Evolutionary conservation across 345 rosid genomes (phyloP).

Genomic region (Aquilaria sinensis): DNA sequence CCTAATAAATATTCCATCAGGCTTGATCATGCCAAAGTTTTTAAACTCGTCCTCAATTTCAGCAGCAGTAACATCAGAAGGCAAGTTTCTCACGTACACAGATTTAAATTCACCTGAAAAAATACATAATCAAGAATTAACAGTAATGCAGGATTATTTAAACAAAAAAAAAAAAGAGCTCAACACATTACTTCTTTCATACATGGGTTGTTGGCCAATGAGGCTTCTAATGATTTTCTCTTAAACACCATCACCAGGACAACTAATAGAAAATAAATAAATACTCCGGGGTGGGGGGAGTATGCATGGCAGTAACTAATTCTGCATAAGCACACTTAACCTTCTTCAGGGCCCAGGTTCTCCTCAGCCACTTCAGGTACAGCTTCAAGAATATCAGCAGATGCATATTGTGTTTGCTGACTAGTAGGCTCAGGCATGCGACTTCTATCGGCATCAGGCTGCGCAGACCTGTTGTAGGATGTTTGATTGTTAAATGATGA

Average conservation of each 20-base stretch:
- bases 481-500: conserved; percentile 50
- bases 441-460: conserved; percentile 61
- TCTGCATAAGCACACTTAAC: conserved; percentile 22
- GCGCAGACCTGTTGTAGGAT: conserved; percentile 34
- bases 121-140: conserved; percentile 22
- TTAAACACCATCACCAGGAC: neutral
- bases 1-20: conserved; percentile 87
- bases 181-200: too few relatives aligned
- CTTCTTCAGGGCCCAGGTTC: conserved; percentile 57
- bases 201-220: too few relatives aligned
- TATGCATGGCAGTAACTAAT: too few relatives aligned
- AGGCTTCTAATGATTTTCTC: too few relatives aligned
- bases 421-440: conserved; percentile 28
- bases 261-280: too few relatives aligned
- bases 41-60: conserved; percentile 88
- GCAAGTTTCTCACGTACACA: conserved; percentile 93
- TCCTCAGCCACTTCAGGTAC: conserved; percentile 38
- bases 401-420: conserved; percentile 50
- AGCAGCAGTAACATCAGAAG: conserved; percentile 61
- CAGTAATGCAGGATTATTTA: neutral
- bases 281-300: too few relatives aligned
- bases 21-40: conserved; percentile 76
- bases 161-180: too few relatives aligned
- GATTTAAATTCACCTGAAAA: conserved; percentile 75
- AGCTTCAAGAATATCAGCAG: conserved; percentile 39